phyloP scores from a whole-genome alignment of 345 rosid species.

The Ricinus communis region DNA sequence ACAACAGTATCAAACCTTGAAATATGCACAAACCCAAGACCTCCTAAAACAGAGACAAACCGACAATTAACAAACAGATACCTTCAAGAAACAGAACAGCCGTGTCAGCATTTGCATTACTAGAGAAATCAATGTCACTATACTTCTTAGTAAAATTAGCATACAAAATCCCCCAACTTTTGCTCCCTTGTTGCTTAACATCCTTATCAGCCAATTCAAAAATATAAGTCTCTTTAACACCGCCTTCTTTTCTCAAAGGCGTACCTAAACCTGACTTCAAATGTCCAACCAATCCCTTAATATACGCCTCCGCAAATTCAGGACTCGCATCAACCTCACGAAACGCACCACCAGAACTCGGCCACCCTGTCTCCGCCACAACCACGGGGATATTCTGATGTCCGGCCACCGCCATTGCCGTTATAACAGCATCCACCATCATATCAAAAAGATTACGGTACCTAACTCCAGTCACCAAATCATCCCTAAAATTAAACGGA shows the following conservation, averaged over 20 bases:
- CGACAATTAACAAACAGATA: neutral
- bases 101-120: slow-evolving; percentile 7
- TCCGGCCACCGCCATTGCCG: slow-evolving; percentile 76
- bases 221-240: slow-evolving; percentile 60
- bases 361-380: slow-evolving; percentile 96
- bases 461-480: slow-evolving; percentile 68
- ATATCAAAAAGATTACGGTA: slow-evolving; percentile 82
- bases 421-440: slow-evolving; percentile 83
- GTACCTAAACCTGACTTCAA: slow-evolving; percentile 66
- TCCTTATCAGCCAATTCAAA: slow-evolving; percentile 71
- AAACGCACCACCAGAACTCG: slow-evolving; percentile 55
- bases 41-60: neutral
- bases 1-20: no score
- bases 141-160: slow-evolving; percentile 70
- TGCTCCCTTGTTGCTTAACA: slow-evolving; percentile 35
- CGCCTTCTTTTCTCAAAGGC: slow-evolving; percentile 82
- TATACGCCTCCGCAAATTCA: slow-evolving; percentile 60
- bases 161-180: slow-evolving; percentile 73
- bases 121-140: slow-evolving; percentile 45
- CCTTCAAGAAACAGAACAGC: neutral
- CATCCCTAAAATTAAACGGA: slow-evolving; percentile 78
- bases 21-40: neutral
- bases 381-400: slow-evolving; percentile 71
- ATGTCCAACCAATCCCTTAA: slow-evolving; percentile 64
- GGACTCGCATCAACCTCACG: slow-evolving; percentile 71